A percentile compares a stretch with the other conserved stretches of the same genome.
Conservation (phyloP, 108 stramenopile species). For the Nitzschia sp. region DNA sequence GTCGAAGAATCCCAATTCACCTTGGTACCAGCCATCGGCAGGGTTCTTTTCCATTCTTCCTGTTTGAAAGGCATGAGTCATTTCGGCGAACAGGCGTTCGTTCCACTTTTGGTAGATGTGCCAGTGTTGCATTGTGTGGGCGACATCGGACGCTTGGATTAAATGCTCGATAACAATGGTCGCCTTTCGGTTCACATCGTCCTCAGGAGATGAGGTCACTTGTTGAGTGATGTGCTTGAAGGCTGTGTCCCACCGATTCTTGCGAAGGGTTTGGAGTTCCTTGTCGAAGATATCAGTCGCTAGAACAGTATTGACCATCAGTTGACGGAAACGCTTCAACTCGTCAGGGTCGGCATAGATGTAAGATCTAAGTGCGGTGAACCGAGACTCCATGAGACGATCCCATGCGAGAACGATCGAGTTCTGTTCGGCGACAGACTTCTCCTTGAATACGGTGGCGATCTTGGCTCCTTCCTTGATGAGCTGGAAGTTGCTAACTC, state of each 20-base stretch:
- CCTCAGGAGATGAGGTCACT: slow-evolving; percentile 1
- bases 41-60: slow-evolving; percentile 35
- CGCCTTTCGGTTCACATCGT: slow-evolving; percentile 37
- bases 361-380: slow-evolving; percentile 19
- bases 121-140: slow-evolving; percentile 66
- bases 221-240: slow-evolving; percentile 16
- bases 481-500: slow-evolving; percentile 52
- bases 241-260: slow-evolving; percentile 49
- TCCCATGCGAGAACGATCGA: slow-evolving; percentile 51
- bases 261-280: slow-evolving; percentile 32
- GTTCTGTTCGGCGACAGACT: slow-evolving; percentile 52
- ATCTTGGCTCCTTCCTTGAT: slow-evolving; percentile 43
- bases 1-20: slow-evolving; percentile 56
- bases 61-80: slow-evolving; percentile 38
- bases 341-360: slow-evolving; percentile 35
- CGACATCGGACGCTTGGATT: slow-evolving; percentile 58
- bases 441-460: slow-evolving; percentile 31
- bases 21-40: slow-evolving; percentile 43
- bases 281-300: slow-evolving; percentile 56
- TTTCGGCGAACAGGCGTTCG: slow-evolving; percentile 47
- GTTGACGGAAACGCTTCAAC: slow-evolving; percentile 43
- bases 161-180: slow-evolving; percentile 58
- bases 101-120: slow-evolving; percentile 60
- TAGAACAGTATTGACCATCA: slow-evolving; percentile 49
- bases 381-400: slow-evolving; percentile 43